phyloP scores from a whole-genome alignment of 2,329 filamentous ascomycete species.

The Akanthomyces uredinophilus region DNA sequence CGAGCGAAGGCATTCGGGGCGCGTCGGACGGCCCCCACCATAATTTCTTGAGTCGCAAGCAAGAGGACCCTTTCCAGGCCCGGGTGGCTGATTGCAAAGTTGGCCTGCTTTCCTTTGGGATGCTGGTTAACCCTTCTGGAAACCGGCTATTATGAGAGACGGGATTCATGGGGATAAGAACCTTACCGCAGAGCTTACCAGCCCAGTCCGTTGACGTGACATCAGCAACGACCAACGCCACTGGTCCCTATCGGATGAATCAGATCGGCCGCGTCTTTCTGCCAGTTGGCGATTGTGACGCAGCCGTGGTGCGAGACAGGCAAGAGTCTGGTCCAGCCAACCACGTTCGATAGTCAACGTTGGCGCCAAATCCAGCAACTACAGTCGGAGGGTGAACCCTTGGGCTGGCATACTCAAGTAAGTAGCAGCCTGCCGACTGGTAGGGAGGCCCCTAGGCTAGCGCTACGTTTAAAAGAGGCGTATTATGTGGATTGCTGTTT shows the following conservation, averaged over 20 bases:
- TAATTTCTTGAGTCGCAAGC: background rate
- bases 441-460: background rate
- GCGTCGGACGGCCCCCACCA: constrained; percentile 5
- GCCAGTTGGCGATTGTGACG: background rate
- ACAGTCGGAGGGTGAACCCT: constrained; percentile 1
- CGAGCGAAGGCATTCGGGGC: constrained; percentile 5
- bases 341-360: background rate
- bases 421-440: background rate
- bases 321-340: constrained; percentile 1
- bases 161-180: background rate
- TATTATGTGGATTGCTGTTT: constrained; percentile 4
- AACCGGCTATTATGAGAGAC: background rate
- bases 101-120: no score
- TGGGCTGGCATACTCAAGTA: background rate
- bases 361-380: constrained; percentile 10
- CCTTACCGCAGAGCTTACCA: background rate
- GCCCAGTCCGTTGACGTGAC: background rate
- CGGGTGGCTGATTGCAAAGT: background rate
- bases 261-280: background rate
- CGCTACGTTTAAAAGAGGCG: constrained; percentile 8
- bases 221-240: background rate
- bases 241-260: background rate
- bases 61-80: background rate
- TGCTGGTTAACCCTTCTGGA: background rate
- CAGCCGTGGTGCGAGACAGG: background rate